These are phyloP conservation scores for Nakaseomyces bracarensis DNA, from an alignment of 1,139 yeast species.

Conservation along the genomic window DNA sequence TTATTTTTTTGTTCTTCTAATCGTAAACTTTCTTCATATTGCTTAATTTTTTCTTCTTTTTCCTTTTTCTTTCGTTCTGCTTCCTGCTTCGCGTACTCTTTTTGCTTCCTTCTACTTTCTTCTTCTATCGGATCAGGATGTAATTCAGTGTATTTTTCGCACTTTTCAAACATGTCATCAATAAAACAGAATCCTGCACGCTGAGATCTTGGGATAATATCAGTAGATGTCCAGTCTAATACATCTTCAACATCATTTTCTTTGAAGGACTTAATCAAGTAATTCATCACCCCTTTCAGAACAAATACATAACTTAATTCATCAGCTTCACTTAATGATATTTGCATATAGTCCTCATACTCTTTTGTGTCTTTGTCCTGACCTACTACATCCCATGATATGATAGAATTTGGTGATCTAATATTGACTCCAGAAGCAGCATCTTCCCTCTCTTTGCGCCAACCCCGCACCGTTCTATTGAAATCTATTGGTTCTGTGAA, in stretches of 20 bases:
- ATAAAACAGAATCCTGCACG: background rate
- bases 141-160: background rate
- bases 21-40: background rate
- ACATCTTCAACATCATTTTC: background rate
- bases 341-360: conserved; percentile 6
- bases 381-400: conserved; percentile 8
- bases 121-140: conserved; percentile 2
- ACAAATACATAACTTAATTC: background rate
- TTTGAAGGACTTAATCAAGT: background rate
- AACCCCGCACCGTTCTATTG: background rate
- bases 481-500: background rate
- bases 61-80: background rate
- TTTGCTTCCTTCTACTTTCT: background rate
- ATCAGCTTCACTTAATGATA: conserved; percentile 5
- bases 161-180: background rate
- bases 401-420: conserved; percentile 1
- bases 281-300: conserved; percentile 3
- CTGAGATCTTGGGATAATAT: background rate
- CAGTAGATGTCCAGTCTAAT: background rate
- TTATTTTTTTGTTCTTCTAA: background rate
- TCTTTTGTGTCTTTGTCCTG: conserved; percentile 6
- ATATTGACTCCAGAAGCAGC: background rate
- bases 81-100: background rate
- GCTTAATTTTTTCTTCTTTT: background rate
- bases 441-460: background rate